Conservation (phyloP, 2,329 filamentous ascomycete species). For the Penicillium crustosum region DNA sequence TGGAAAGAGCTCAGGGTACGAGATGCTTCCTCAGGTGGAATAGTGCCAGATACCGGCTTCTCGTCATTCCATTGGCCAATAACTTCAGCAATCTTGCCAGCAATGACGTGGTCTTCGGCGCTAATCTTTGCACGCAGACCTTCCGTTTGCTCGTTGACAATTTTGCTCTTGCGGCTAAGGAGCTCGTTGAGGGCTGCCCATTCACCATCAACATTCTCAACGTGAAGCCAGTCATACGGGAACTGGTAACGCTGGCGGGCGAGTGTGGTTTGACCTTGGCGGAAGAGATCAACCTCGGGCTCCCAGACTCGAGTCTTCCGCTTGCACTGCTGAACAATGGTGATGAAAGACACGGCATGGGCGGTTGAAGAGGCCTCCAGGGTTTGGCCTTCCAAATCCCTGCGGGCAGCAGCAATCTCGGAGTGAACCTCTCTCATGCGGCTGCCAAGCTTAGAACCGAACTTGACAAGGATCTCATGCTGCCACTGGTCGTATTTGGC, state of each 20-base stretch:
- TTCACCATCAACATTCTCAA: slow-evolving; percentile 93
- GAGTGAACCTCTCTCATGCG: slow-evolving; percentile 90
- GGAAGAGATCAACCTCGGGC: slow-evolving; percentile 92
- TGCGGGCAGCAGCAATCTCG: slow-evolving; percentile 85
- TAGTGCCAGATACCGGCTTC: slow-evolving; percentile 93
- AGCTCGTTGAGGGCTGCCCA: slow-evolving; percentile 94
- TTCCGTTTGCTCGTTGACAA: slow-evolving; percentile 95
- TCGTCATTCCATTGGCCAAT: slow-evolving; percentile 89
- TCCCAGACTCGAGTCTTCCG: slow-evolving; percentile 92
- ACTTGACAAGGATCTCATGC: slow-evolving; percentile 92
- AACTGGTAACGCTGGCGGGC: slow-evolving; percentile 92
- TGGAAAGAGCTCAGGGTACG: slow-evolving; percentile 81
- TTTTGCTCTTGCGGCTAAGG: slow-evolving; percentile 85
- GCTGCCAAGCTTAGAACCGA: slow-evolving; percentile 81
- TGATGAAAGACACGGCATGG: slow-evolving; percentile 97
- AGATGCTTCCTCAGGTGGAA: slow-evolving; percentile 84
- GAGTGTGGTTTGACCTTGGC: slow-evolving; percentile 90
- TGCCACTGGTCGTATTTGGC: slow-evolving; percentile 99
- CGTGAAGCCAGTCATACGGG: slow-evolving; percentile 88
- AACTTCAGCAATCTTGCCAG: slow-evolving; percentile 82
- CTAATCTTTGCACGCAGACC: slow-evolving; percentile 91
- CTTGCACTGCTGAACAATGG: slow-evolving; percentile 93
- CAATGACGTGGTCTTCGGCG: slow-evolving; percentile 88
- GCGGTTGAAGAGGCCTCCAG: slow-evolving; percentile 93
- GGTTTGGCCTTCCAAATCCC: slow-evolving; percentile 86